Conservation (phyloP, 2,329 filamentous ascomycete genomes). For the Lasiodiplodia sp. region DNA sequence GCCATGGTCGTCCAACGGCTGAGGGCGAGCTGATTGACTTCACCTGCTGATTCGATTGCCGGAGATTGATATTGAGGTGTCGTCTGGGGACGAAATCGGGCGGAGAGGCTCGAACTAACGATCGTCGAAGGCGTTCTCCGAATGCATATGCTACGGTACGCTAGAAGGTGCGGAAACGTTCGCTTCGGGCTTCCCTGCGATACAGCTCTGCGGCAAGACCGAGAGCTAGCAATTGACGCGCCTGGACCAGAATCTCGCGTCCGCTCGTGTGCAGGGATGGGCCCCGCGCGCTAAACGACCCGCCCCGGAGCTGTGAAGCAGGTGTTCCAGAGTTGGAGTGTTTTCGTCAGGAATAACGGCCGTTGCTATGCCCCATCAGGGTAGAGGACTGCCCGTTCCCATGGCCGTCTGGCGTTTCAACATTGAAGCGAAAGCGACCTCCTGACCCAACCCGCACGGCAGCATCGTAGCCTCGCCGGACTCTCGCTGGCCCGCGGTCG, state of each 20-base stretch:
- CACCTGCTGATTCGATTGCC: slow-evolving; percentile 2
- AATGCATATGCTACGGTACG: slow-evolving; percentile 15
- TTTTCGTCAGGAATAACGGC: slow-evolving; percentile 25
- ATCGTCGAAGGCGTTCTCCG: slow-evolving; percentile 15
- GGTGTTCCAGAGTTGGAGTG: slow-evolving; percentile 29
- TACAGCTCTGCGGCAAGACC: not conserved
- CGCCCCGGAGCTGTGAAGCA: slow-evolving; percentile 19
- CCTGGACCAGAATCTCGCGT: slow-evolving; percentile 2
- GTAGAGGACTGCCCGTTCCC: slow-evolving; percentile 11
- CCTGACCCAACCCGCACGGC: slow-evolving; percentile 6
- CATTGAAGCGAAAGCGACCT: slow-evolving; percentile 22
- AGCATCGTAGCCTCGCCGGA: slow-evolving; percentile 17
- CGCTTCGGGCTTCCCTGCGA: slow-evolving; percentile 17
- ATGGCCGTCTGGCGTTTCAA: slow-evolving; percentile 15
- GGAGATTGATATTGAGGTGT: slow-evolving; percentile 7
- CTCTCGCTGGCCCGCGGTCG: slow-evolving; percentile 13
- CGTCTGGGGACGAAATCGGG: not conserved
- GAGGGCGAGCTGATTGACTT: slow-evolving; percentile 14
- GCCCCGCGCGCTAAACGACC: slow-evolving; percentile 7
- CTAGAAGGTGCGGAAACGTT: slow-evolving; percentile 30
- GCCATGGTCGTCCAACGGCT: slow-evolving; percentile 24
- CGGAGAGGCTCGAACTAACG: slow-evolving; percentile 9
- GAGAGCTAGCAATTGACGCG: slow-evolving; percentile 11
- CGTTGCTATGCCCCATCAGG: slow-evolving; percentile 4
- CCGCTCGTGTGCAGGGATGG: slow-evolving; percentile 19